These are phyloP conservation scores for Psidium friedrichsthalianum DNA, from an alignment of 345 rosid species.

Conservation along the genomic window DNA sequence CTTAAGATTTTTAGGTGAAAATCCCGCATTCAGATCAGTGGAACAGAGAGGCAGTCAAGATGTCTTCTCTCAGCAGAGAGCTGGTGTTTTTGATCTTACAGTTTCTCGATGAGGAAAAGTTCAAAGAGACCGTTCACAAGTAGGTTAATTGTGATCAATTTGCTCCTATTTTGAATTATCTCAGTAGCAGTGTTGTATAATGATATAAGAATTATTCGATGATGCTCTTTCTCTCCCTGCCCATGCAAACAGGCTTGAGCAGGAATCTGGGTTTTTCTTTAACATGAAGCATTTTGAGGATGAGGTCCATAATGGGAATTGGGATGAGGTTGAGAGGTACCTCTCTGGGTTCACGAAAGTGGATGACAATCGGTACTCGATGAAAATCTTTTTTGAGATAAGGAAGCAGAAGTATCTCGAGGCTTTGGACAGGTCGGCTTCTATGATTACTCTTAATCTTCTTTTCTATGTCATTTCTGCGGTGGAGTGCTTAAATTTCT, in stretches of 20 bases:
- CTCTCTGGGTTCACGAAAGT: slow-evolving; percentile 98
- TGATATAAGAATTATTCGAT: not conserved
- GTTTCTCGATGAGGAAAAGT: slow-evolving; percentile 98
- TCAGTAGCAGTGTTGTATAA: not conserved
- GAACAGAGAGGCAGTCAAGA: not conserved
- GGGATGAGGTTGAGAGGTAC: slow-evolving; percentile 98
- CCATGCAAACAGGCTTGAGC: slow-evolving; percentile 64
- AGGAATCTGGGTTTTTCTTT: slow-evolving; percentile 99
- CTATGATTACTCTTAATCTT: not conserved
- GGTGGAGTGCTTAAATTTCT: not conserved
- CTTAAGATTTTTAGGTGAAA: slow-evolving; percentile 28
- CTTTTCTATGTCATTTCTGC: not conserved
- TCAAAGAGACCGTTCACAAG: slow-evolving; percentile 98
- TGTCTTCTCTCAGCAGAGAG: slow-evolving; percentile 98
- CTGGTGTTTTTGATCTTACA: slow-evolving; percentile 96
- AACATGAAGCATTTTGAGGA: slow-evolving; percentile 98
- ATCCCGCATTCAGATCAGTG: slow-evolving; percentile 9
- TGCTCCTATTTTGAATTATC: not conserved
- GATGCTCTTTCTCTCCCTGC: not conserved
- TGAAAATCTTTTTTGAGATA: slow-evolving; percentile 98
- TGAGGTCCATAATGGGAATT: slow-evolving; percentile 89
- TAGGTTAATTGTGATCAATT: slow-evolving; percentile 17
- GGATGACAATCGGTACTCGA: slow-evolving; percentile 93
- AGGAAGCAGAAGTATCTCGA: slow-evolving; percentile 99
- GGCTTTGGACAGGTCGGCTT: slow-evolving; percentile 88